Percentiles rank a stretch among this genome's conserved stretches.
Conservation (phyloP, 108 stramenopile genomes). For the Skeletonema costatum region DNA sequence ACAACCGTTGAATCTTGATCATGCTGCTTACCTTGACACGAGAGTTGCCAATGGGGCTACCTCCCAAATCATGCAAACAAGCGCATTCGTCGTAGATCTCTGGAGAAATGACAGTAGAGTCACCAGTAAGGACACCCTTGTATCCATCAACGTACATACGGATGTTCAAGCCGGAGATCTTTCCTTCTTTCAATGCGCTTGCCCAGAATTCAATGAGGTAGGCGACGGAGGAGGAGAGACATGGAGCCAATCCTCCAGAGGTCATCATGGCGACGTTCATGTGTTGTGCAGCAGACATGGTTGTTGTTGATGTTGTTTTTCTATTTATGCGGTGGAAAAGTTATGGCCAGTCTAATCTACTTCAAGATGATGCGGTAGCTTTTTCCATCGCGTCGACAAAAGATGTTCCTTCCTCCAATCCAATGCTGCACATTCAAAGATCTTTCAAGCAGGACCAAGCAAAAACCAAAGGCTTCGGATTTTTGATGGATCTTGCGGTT, state of each 20-base stretch:
- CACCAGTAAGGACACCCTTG: constrained; percentile 85
- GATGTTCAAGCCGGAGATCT: constrained; percentile 77
- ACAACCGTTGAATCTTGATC: not conserved
- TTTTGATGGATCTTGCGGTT: not conserved
- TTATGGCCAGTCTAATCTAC: not conserved
- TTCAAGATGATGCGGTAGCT: not conserved
- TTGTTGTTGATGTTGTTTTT: not conserved
- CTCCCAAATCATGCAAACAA: constrained; percentile 78
- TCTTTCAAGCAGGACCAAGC: not conserved
- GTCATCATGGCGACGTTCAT: constrained; percentile 94
- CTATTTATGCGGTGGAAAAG: not conserved
- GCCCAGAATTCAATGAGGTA: constrained; percentile 80
- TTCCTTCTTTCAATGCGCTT: constrained; percentile 65
- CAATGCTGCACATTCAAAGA: not conserved
- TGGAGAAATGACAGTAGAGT: constrained; percentile 76
- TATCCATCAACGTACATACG: constrained; percentile 89
- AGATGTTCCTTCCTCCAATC: not conserved
- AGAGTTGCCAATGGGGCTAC: constrained; percentile 89
- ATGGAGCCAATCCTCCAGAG: constrained; percentile 90
- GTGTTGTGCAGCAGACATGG: constrained; percentile 34
- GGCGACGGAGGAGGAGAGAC: constrained; percentile 75
- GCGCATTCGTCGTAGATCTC: constrained; percentile 57
- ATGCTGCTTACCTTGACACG: constrained; percentile 83
- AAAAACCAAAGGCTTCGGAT: not conserved
- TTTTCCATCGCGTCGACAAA: not conserved